phyloP scores from a whole-genome alignment of 2,329 filamentous ascomycete species.

The Trichophyton equinum region DNA sequence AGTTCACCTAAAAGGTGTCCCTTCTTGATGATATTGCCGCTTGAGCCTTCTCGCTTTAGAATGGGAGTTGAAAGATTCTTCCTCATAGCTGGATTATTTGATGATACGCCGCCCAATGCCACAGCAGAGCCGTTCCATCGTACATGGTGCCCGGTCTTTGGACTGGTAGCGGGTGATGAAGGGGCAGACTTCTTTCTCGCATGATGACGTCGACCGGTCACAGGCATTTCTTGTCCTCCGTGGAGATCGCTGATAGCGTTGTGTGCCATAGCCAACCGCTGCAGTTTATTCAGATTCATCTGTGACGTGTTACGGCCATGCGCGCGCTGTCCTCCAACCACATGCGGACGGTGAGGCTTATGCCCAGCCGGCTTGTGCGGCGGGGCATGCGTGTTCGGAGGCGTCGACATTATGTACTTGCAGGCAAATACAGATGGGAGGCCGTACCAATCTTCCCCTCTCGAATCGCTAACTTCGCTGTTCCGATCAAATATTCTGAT shows the following conservation, averaged over 20 bases:
- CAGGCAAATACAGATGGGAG: constrained; percentile 5
- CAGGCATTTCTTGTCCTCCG: constrained; percentile 13
- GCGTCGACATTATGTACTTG: constrained; percentile 5
- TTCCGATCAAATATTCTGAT: too few relatives aligned
- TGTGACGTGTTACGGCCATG: constrained; percentile 34
- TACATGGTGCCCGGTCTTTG: constrained; percentile 25
- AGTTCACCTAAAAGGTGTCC: constrained; percentile 18
- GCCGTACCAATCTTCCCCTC: constrained; percentile 3
- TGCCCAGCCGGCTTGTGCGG: constrained; percentile 22
- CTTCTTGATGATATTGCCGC: constrained; percentile 27
- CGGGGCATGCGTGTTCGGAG: constrained; percentile 15
- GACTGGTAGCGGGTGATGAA: constrained; percentile 32
- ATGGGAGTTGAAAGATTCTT: constrained; percentile 36
- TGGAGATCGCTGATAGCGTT: constrained; percentile 21
- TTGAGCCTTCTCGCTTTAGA: constrained; percentile 29
- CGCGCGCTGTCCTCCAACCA: constrained; percentile 28
- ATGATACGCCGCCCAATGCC: constrained; percentile 21
- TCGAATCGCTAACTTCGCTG: too few relatives aligned
- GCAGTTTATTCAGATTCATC: constrained; percentile 34
- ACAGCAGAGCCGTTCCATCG: constrained; percentile 33
- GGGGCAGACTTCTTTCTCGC: constrained; percentile 37
- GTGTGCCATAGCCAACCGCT: constrained; percentile 24
- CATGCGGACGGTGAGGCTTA: constrained; percentile 31
- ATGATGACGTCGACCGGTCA: constrained; percentile 23
- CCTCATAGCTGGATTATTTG: constrained; percentile 28